These are phyloP conservation scores for Alternaria metachromatica DNA, from an alignment of 2,329 filamentous ascomycete genomes.

Conservation along the genomic window DNA sequence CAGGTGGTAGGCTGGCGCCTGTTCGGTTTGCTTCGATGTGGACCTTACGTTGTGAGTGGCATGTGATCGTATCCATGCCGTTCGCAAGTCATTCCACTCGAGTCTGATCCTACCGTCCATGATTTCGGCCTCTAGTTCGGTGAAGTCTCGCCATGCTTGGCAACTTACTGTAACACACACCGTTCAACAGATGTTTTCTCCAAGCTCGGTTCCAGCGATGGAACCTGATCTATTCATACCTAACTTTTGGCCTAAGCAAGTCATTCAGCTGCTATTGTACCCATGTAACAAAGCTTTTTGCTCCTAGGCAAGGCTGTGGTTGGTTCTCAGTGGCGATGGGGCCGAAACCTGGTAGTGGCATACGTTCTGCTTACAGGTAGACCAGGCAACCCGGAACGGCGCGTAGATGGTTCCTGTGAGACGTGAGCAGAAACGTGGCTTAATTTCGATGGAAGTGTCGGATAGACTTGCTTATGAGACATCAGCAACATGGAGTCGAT, in stretches of 20 bases:
- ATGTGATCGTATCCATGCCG: neutral
- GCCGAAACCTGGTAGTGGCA: neutral
- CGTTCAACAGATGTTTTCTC: neutral
- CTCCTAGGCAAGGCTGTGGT: conserved; percentile 1
- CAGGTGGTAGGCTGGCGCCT: neutral
- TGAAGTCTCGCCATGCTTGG: neutral
- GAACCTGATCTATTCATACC: neutral
- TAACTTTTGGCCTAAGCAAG: neutral
- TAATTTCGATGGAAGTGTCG: neutral
- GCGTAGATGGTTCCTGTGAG: conserved; percentile 1
- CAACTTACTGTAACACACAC: neutral
- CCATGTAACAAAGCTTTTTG: conserved; percentile 12
- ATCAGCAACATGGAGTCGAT: neutral
- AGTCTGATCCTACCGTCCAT: neutral
- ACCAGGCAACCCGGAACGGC: conserved; percentile 4
- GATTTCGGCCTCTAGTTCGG: neutral
- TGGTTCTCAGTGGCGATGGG: neutral
- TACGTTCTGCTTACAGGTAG: conserved; percentile 1
- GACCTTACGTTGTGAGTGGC: neutral
- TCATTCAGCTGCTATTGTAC: conserved; percentile 11
- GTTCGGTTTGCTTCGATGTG: too few species aligned
- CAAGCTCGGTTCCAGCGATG: neutral
- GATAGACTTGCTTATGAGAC: neutral
- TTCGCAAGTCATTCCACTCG: neutral
- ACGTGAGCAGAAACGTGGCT: neutral